Base-by-base conservation (phyloP, 1,284 basidiomycete species). In the Malassezia brasiliensis region DNA sequence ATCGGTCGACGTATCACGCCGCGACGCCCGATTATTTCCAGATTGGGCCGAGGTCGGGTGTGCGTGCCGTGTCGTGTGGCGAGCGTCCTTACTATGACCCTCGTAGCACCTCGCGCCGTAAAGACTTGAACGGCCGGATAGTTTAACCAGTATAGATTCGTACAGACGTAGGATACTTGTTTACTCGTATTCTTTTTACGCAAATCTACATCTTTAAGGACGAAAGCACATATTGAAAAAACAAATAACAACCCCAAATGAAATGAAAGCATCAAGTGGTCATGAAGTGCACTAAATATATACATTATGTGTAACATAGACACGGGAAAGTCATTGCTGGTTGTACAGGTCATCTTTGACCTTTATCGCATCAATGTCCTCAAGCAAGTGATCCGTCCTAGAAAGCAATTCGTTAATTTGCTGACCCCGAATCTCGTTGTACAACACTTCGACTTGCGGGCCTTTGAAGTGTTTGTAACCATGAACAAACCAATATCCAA, bases 11-110 rank as follows among this genome's bases (percentile, higher is more conserved):
- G 17, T 64, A 50, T 47, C 62, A 62, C 36, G 59, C 60, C 15
- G 60, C 60, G 7, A 64, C 54, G 31, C 63, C 63, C 8, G 63
- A 65, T 42, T 63, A 63, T 44, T 41, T 48, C 9, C 48, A 50
- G 3, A 31, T 61, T 3, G 62, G 62, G 5, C 52, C 53, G 10
- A 58, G 63, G 20, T 56, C 59, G 0, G 63, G 61, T 20, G 59
- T 63, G 1, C 53, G 63, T 15, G 61, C 59, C 14, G 61, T 65
- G 14, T 55, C 54, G 6, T 46, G 60, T 14, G 63, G 63, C 5
- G 63, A 65, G 47, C 49, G 36, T 2, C 63, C 63, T 1, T 65
- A 57, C 59, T 58, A 52, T 51, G 63, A 65, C 50, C 50, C 63
- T 3, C 39, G 40, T 34, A 61, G 59, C 19, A n/a, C 12, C 11